Evolutionary conservation across 768 basidiomycete species (phyloP).

Genomic region (Galerina sulciceps): DNA sequence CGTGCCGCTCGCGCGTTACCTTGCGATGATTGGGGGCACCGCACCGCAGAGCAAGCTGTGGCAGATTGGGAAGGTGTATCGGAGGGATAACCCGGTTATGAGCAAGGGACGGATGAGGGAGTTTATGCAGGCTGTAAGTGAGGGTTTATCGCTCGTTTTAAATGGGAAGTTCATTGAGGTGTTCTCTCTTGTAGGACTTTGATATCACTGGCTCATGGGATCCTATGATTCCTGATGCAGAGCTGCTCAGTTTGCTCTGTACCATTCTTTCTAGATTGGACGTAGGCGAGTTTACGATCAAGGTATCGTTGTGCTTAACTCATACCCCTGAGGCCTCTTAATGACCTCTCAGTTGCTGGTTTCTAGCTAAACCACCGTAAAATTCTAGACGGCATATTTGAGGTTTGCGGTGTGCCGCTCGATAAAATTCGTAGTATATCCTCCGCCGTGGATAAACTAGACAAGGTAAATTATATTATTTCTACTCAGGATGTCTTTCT

Average conservation of each 20-base stretch:
- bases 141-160: background rate
- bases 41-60: conserved; percentile 81
- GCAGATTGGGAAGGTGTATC: conserved; percentile 99
- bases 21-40: conserved; percentile 94
- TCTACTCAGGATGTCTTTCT: background rate
- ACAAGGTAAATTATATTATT: conserved; percentile 65
- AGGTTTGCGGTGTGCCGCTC: conserved; percentile 90
- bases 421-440: conserved; percentile 93
- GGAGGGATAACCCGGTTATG: conserved; percentile 96
- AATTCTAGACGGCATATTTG: conserved; percentile 95
- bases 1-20: conserved; percentile 92
- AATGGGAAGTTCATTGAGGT: background rate
- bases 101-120: conserved; percentile 98
- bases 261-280: conserved; percentile 83
- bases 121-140: conserved; percentile 91
- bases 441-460: conserved; percentile 97
- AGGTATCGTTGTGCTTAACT: conserved; percentile 47
- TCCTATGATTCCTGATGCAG: conserved; percentile 96
- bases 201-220: conserved; percentile 94
- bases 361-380: conserved; percentile 91
- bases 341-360: background rate
- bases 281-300: conserved; percentile 93
- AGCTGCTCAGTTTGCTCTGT: conserved; percentile 81
- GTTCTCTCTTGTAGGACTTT: conserved; percentile 68
- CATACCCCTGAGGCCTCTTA: background rate